A percentile compares a stretch with the other conserved stretches of the same genome.
Conservation (phyloP, 768 basidiomycete species). For the Mycena floridula region DNA sequence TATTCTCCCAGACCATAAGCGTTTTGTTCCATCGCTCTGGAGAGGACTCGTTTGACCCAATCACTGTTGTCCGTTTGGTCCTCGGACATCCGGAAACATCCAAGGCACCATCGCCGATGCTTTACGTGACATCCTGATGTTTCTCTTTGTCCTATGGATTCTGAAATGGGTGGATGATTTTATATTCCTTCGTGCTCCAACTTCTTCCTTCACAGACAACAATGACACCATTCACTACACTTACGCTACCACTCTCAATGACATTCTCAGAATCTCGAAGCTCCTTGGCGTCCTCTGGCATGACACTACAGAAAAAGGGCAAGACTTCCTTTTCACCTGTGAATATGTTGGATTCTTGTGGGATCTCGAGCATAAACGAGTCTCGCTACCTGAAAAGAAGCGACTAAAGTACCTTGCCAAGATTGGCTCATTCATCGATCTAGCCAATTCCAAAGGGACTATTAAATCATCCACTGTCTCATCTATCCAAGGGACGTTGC, state of each 20-base stretch:
- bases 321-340: too few species aligned
- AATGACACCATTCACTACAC: background rate
- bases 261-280: background rate
- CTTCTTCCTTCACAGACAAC: background rate
- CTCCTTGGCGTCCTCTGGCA: background rate
- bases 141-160: background rate
- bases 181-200: background rate
- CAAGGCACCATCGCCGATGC: slow-evolving; percentile 4
- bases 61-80: slow-evolving; percentile 10
- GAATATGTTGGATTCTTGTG: background rate
- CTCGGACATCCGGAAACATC: slow-evolving; percentile 5
- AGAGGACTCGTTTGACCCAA: slow-evolving; percentile 6
- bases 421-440: background rate
- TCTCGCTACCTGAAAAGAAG: background rate
- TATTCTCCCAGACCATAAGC: slow-evolving; percentile 3
- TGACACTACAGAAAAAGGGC: background rate
- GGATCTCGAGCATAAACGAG: background rate
- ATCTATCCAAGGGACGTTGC: background rate
- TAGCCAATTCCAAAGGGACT: background rate
- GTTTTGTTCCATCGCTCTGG: background rate
- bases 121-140: background rate
- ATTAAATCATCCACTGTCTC: background rate
- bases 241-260: background rate
- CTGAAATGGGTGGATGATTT: background rate
- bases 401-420: background rate